Evolutionary conservation across 1,284 basidiomycete species (phyloP).

Genomic region (Moesziomyces antarcticus): DNA sequence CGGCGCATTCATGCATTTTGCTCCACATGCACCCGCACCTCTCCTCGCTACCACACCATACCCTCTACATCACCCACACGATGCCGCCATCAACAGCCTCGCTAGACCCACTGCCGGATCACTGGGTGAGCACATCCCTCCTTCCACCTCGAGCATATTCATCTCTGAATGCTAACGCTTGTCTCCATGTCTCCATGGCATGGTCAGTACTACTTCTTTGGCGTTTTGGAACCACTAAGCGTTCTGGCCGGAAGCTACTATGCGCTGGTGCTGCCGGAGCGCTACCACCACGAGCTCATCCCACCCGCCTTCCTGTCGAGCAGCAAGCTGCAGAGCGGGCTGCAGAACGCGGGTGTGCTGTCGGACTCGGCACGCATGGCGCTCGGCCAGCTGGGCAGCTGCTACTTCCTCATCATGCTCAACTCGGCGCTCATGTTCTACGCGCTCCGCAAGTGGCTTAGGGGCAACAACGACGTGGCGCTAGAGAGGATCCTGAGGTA

Average conservation of each 20-base stretch:
- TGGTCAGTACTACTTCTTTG: slow-evolving; percentile 55
- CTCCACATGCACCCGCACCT: not conserved
- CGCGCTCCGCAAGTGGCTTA: slow-evolving; percentile 31
- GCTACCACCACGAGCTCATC: slow-evolving; percentile 56
- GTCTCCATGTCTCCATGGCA: not conserved
- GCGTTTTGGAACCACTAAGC: slow-evolving; percentile 54
- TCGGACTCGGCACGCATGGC: slow-evolving; percentile 43
- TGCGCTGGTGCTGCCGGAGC: slow-evolving; percentile 44
- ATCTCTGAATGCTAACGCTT: not conserved
- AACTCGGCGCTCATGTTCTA: slow-evolving; percentile 54
- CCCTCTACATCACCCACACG: not conserved
- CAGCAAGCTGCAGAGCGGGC: slow-evolving; percentile 18
- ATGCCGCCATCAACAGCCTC: slow-evolving; percentile 1
- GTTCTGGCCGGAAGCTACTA: slow-evolving; percentile 52
- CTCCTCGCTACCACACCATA: not conserved
- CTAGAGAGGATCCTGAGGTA: slow-evolving; percentile 42
- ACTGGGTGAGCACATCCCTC: slow-evolving; percentile 28
- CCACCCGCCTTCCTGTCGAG: slow-evolving; percentile 38
- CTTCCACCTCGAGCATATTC: not conserved
- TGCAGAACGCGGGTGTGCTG: slow-evolving; percentile 24
- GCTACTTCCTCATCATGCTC: slow-evolving; percentile 59
- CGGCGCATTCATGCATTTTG: slow-evolving; percentile 4
- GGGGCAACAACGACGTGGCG: slow-evolving; percentile 16
- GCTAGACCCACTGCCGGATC: slow-evolving; percentile 31
- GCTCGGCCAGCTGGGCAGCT: slow-evolving; percentile 54